Base-by-base conservation (phyloP, 176 grass and related monocot species). In the Otatea glauca region DNA sequence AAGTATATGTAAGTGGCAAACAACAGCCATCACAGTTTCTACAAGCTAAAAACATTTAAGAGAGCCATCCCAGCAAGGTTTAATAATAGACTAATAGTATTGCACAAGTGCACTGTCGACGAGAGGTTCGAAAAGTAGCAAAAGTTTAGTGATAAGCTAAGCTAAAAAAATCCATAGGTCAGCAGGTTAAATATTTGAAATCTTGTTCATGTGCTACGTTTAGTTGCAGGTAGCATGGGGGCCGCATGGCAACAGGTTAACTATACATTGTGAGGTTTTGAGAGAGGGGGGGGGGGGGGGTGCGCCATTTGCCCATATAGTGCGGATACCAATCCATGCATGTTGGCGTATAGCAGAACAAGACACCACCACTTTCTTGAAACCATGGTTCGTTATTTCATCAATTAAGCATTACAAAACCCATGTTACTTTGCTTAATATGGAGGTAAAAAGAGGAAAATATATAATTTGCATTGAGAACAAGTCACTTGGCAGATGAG, bases 351-450 rank as follows among this genome's bases (percentile, higher is more conserved):
- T 42, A 42, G 35, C 15, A 58, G 8, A 70, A 59, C 79, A 81
- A 58, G 48, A 70, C 8, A 27, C 41, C 21, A 3, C 47, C 49
- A 21, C 3, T 1, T 43, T 29, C n/a, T 55, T 65, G 21, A 25
- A 66, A 42, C 21, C 43, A 75, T 14, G 32, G 44, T 24, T 25
- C 58, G 9, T 11, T 32, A 38, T 21, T 21, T 51, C 50, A 75
- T 20, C 29, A 29, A 29, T 29, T 42, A 41, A 44, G 5, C 5
- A 63, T 9, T 29, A 63, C 8, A 2, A 0, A 62, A 44, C 8
- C 70, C 12, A 76, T 59, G 74, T 35, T 54, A 20, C 53, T 61
- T 61, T 77, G 34, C 74, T 24, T 42, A 76, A 76, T 42, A 60
- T 58, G 5, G 5, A 35, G 35, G 9, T 23, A 10, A 10, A 75